Evolutionary conservation across 2,329 filamentous ascomycete genomes (phyloP).

Genomic region (Pestalotiopsis sp.): DNA sequence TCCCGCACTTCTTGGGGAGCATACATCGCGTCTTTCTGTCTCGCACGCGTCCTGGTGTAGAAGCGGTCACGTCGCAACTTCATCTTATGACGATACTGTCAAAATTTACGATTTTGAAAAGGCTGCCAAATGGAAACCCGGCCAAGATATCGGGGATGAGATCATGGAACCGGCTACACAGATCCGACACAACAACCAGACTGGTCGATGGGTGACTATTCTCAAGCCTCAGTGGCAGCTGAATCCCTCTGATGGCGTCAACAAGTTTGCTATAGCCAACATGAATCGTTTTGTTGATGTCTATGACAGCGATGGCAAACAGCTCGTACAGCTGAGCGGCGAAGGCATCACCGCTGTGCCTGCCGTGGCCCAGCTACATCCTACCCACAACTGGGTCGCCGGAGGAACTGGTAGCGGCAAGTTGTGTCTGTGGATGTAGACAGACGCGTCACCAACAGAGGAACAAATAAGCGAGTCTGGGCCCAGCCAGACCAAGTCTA

Average conservation of each 20-base stretch:
- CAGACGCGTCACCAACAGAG: background rate
- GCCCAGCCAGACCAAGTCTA: background rate
- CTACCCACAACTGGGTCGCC: constrained; percentile 85
- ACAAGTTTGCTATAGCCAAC: constrained; percentile 91
- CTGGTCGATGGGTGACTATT: constrained; percentile 88
- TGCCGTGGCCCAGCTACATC: constrained; percentile 89
- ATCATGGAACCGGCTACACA: constrained; percentile 70
- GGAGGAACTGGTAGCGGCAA: constrained; percentile 92
- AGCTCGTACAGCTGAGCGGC: constrained; percentile 84
- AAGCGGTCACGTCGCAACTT: constrained; percentile 83
- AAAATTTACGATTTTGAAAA: constrained; percentile 84
- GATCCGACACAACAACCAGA: constrained; percentile 92
- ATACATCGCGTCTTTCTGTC: constrained; percentile 81
- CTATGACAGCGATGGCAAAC: constrained; percentile 78
- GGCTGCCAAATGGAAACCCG: constrained; percentile 59
- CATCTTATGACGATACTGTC: constrained; percentile 92
- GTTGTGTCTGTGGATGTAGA: constrained; percentile 82
- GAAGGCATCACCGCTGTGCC: constrained; percentile 94
- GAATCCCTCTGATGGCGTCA: constrained; percentile 73
- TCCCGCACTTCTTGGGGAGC: constrained; percentile 77
- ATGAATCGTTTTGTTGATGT: constrained; percentile 98
- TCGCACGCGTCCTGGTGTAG: constrained; percentile 91
- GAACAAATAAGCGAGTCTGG: background rate
- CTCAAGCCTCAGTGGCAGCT: constrained; percentile 86
- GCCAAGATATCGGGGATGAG: constrained; percentile 57